A percentile compares a stretch with the other conserved stretches of the same genome.
These are phyloP conservation scores for Gossypium gossypioides DNA, from an alignment of 441 rosid genomes.

Conservation along the genomic window DNA sequence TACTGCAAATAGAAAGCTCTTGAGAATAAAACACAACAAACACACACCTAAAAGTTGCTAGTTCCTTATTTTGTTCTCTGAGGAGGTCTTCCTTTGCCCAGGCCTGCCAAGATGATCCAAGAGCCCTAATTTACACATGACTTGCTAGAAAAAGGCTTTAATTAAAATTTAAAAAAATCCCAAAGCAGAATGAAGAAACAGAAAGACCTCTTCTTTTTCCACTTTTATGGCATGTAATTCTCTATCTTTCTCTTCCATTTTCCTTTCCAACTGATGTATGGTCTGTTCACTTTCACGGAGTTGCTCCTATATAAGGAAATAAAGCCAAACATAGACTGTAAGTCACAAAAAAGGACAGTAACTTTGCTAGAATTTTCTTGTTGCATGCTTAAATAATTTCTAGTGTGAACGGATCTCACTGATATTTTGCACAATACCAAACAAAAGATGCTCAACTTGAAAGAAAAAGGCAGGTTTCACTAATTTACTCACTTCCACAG, in stretches of 20 bases:
- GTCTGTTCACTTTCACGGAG: conserved; percentile 59
- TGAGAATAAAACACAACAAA: neutral
- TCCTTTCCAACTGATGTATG: conserved; percentile 63
- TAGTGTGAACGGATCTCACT: neutral
- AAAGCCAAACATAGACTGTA: conserved; percentile 3
- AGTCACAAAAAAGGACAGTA: neutral
- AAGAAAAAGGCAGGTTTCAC: neutral
- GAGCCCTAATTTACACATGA: neutral
- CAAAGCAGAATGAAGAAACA: conserved; percentile 9
- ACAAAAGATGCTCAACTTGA: neutral
- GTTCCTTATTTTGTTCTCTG: conserved; percentile 85
- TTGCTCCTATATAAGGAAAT: conserved; percentile 56
- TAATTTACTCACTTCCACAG: neutral
- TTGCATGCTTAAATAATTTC: conserved; percentile 7
- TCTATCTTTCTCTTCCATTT: conserved; percentile 75
- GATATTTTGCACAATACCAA: neutral
- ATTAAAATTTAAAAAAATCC: neutral
- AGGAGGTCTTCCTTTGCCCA: conserved; percentile 94
- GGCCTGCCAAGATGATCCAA: conserved; percentile 36
- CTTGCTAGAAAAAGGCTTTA: neutral
- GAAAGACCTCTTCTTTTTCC: conserved; percentile 78
- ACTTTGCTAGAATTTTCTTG: neutral
- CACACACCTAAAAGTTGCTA: conserved; percentile 63
- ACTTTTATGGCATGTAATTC: conserved; percentile 71
- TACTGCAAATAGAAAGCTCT: neutral